phyloP scores from a whole-genome alignment of 2,329 filamentous ascomycete species.

The Colletotrichum navitas region DNA sequence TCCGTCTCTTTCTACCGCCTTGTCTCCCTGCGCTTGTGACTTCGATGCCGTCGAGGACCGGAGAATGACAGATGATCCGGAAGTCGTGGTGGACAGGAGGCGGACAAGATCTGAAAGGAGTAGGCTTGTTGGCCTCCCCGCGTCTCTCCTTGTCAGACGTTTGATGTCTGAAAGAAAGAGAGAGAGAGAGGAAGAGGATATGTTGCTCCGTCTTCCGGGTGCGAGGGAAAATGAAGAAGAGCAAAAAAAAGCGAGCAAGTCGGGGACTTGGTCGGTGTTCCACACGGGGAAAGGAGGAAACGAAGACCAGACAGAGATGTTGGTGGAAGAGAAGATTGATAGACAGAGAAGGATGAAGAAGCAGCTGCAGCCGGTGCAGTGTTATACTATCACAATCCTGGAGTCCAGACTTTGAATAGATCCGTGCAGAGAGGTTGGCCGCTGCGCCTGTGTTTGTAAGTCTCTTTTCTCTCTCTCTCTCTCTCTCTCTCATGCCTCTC shows the following conservation, averaged over 20 bases:
- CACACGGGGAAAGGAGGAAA: constrained; percentile 13
- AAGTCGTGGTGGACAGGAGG: constrained; percentile 5
- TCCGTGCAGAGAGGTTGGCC: constrained; percentile 3
- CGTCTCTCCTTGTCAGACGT: constrained; percentile 41
- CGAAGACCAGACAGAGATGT: neutral
- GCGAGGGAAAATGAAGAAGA: neutral
- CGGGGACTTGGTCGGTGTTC: constrained; percentile 21
- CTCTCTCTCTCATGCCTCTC: neutral
- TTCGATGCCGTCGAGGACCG: neutral
- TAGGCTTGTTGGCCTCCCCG: neutral
- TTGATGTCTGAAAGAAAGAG: constrained; percentile 36
- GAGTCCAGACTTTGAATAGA: constrained; percentile 17
- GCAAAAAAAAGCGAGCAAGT: neutral
- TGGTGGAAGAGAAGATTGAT: constrained; percentile 4
- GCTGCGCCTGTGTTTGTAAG: constrained; percentile 10
- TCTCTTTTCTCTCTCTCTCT: neutral
- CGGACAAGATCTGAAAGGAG: neutral
- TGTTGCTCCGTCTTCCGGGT: constrained; percentile 12
- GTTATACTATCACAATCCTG: constrained; percentile 31
- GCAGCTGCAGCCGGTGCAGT: constrained; percentile 35
- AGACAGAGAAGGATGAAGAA: constrained; percentile 3
- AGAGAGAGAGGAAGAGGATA: constrained; percentile 6
- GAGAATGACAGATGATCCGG: neutral
- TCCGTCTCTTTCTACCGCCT: neutral
- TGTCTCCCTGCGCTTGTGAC: constrained; percentile 1